These are phyloP conservation scores for Musa schizocarpa DNA, from an alignment of 176 grass and related monocot genomes.

Conservation along the genomic window DNA sequence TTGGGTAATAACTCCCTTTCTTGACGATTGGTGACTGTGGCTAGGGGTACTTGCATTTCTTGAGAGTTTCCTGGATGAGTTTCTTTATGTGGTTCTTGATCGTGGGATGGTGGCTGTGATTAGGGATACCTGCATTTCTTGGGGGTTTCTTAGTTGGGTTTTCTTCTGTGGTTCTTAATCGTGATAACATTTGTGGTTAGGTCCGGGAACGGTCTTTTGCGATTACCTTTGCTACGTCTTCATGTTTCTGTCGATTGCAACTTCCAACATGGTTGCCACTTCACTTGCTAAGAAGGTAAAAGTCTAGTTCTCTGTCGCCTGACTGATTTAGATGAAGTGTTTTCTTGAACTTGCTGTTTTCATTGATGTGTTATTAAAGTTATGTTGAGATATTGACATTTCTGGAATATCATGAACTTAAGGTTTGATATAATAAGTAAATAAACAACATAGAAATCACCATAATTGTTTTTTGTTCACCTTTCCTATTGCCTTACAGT, in stretches of 20 bases:
- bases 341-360: neutral
- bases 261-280: conserved; percentile 97
- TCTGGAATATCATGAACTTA: no score
- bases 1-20: conserved; percentile 36
- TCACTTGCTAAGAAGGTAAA: conserved; percentile 75
- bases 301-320: neutral
- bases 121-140: neutral
- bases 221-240: conserved; percentile 87
- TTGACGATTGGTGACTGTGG: neutral
- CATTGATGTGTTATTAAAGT: neutral
- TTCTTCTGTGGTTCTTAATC: neutral
- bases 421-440: no score
- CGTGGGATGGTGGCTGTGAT: neutral
- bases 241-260: conserved; percentile 90
- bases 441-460: no score
- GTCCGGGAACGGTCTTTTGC: conserved; percentile 87
- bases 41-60: neutral
- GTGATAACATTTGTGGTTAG: conserved; percentile 6
- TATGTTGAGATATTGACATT: no score
- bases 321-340: neutral
- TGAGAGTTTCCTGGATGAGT: neutral
- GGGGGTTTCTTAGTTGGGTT: neutral
- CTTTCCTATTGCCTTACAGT: neutral
- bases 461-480: neutral
- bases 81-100: neutral